Percentiles rank a stretch among this genome's conserved stretches.
These are phyloP conservation scores for Flagelloscypha sp. DNA, from an alignment of 768 basidiomycete species.

Conservation along the genomic window DNA sequence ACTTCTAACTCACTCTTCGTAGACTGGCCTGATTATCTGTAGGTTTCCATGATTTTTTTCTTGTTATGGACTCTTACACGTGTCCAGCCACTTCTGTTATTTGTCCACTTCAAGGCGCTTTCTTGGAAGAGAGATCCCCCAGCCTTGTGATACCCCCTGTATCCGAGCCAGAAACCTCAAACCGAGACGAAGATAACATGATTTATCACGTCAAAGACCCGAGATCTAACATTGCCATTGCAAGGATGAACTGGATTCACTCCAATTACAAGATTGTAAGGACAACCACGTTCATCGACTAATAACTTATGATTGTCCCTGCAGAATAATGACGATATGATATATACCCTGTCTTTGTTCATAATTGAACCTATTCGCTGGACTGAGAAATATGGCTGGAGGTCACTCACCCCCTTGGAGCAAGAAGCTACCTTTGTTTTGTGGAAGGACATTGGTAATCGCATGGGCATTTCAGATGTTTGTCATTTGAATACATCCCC, in stretches of 20 bases:
- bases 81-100: slow-evolving; percentile 1
- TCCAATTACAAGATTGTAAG: slow-evolving; percentile 7
- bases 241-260: slow-evolving; percentile 9
- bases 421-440: slow-evolving; percentile 5
- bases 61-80: neutral
- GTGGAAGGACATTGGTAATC: slow-evolving; percentile 9
- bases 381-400: slow-evolving; percentile 7
- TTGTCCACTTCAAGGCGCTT: slow-evolving; percentile 1
- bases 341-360: too few species aligned
- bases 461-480: slow-evolving; percentile 12
- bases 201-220: slow-evolving; percentile 4
- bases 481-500: too few species aligned
- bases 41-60: neutral
- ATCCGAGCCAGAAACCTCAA: too few species aligned
- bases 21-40: slow-evolving; percentile 3
- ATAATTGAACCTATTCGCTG: too few species aligned
- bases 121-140: too few species aligned
- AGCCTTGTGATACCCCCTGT: too few species aligned
- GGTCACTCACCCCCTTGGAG: slow-evolving; percentile 6
- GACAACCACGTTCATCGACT: neutral
- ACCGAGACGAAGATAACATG: too few species aligned
- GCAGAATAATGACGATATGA: neutral
- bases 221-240: slow-evolving; percentile 5
- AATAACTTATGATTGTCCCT: neutral
- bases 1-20: neutral